Evolutionary conservation across 176 grass and related monocot species (phyloP), one percentile per base, ranked within the genome.

Genomic region (Pharus latifolius): DNA sequence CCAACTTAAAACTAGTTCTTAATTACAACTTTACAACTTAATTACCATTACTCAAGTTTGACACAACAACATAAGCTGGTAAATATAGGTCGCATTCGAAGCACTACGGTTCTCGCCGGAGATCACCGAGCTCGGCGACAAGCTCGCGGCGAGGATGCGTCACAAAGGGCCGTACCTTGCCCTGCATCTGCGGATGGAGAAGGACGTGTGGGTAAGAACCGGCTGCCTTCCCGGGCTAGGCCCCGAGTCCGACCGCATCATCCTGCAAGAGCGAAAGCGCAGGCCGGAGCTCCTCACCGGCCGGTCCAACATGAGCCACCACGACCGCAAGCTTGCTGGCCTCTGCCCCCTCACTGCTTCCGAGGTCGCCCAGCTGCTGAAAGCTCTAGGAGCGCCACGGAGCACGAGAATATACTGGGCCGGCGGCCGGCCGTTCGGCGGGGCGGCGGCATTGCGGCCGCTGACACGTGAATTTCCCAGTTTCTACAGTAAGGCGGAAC

Each of bases 201-300:
- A 86, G 70, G 83, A 86, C 46, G 83, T 86, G 6, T 86, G 83
- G 83, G 56, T 86, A 41, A 63, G 83, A 68, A 86, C 83, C 0
- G 77, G 83, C 1, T 86, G 83, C 26, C 70, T 86, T 61, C 83
- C 83, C 1, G 70, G 83, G 7, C 11, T 85, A 17, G 70, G 62
- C 53, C 60, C 32, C 1, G 19, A 75, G 59, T 38, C 22, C 7
- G 76, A 85, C 60, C 62, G 55, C 33, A 70, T 70, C 69, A 60
- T 85, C 42, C 70, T 62, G 75, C 45, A 37, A 45, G 75, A 85
- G 54, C 45, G 83, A 69, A 80, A 47, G 32, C 53, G 52, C 51
- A 63, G 67, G 20, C 83, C 83, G 3, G 69, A 86, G 78, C 83
- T 86, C 70, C 52, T 86, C 29, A 86, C 83, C 3, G 83, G 77